Evolutionary conservation across 768 basidiomycete species (phyloP), one percentile per base, ranked within the genome.

Genomic region (Russula sp.): DNA sequence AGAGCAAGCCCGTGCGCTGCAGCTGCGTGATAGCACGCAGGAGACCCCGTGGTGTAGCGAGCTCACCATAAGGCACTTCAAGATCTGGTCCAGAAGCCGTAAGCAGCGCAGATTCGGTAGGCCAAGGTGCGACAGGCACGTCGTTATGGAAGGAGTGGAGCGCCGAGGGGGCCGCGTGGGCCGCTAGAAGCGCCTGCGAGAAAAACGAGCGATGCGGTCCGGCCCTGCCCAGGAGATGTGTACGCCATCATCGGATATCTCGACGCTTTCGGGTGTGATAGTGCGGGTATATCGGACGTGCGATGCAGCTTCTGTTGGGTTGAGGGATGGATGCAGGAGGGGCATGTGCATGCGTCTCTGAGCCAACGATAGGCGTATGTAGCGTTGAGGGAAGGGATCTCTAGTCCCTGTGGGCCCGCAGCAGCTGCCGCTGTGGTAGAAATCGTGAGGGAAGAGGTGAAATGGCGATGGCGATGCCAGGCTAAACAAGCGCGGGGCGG

Each of bases 291-390:
- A 69, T 91, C 89, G 0, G 87, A 85, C 2, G 88, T 83, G 56
- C 82, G 77, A 70, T 86, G 85, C 0, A 93, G 78, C 70, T 91
- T 91, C 74, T 98, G 95, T 3, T 75, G 77, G 0, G 88, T 93
- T 4, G 85, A 82, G 0, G 90, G 87, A 69, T 97, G 90, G 10
- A 95, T 74, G 67, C 89, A 94, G 2, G 76, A 70, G 0, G 83
- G 75, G 48, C 89, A 92, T 62, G 83, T 84, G 69, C 94, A 97
- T 0, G 89, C 83, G 71, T 98, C 94, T 26, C 94, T 85, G 11
- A 98, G 82, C 87, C 92, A 94, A 60, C 84, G 75, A 70, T 83
- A 86, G 0, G 89, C 82, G 68, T 91, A 85, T 11, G 75, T 71
- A 30, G 79, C 69, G 22, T 77, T 75, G 13, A 86, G 73, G 0